Evolutionary conservation across 176 grass and related monocot genomes (phyloP).

Genomic region (Triticum monococcum): DNA sequence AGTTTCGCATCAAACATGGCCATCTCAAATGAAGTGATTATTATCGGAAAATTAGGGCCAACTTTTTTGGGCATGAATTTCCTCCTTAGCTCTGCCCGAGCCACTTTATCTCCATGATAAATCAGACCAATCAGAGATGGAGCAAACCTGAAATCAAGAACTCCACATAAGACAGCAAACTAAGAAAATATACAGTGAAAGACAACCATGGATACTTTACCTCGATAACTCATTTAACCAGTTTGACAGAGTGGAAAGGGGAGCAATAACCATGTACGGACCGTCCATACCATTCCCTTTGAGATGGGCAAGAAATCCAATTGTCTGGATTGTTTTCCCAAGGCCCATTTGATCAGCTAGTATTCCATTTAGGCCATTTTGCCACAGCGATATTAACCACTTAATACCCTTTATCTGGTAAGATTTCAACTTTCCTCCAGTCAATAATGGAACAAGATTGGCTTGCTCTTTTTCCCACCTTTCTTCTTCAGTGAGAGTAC

Average conservation of each 20-base stretch:
- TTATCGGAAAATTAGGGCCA: slow-evolving; percentile 66
- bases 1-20: slow-evolving; percentile 73
- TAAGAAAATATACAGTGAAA: not conserved
- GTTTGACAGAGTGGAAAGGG: slow-evolving; percentile 97
- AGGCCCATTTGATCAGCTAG: slow-evolving; percentile 99
- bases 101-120: slow-evolving; percentile 80
- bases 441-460: slow-evolving; percentile 84
- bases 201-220: slow-evolving; percentile 33
- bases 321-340: slow-evolving; percentile 97
- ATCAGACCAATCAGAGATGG: slow-evolving; percentile 74
- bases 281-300: slow-evolving; percentile 84
- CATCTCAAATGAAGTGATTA: slow-evolving; percentile 91
- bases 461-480: slow-evolving; percentile 72
- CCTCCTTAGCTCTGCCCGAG: slow-evolving; percentile 72
- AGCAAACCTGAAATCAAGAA: slow-evolving; percentile 64
- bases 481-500: slow-evolving; percentile 68
- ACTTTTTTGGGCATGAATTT: slow-evolving; percentile 73
- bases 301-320: slow-evolving; percentile 95
- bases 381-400: slow-evolving; percentile 96
- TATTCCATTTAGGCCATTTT: slow-evolving; percentile 94
- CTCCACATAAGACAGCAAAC: slow-evolving; percentile 14
- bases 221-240: slow-evolving; percentile 91
- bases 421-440: slow-evolving; percentile 81
- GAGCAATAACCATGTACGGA: slow-evolving; percentile 91
- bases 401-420: slow-evolving; percentile 99